These are phyloP conservation scores for Aristolochia contorta DNA, from an alignment of 164 flowering plant genomes.

Conservation along the genomic window DNA sequence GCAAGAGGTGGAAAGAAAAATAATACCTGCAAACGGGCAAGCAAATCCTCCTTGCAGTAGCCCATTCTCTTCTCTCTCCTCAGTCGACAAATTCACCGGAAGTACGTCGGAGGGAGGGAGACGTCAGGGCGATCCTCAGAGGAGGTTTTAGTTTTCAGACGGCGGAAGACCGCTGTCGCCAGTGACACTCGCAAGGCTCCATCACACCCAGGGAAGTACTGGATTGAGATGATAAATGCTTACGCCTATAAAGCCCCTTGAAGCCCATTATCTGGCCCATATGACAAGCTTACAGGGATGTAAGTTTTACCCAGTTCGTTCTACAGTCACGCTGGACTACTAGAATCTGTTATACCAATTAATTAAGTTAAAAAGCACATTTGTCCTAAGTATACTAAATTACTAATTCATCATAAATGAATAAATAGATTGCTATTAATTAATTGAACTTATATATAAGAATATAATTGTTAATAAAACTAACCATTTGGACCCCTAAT, in stretches of 20 bases:
- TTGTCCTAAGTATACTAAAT: no score
- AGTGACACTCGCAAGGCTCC: not conserved
- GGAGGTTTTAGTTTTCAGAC: not conserved
- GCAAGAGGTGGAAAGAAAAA: not conserved
- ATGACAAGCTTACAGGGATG: no score
- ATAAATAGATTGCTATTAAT: no score
- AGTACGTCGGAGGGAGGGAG: not conserved
- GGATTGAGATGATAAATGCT: not conserved
- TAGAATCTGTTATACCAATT: no score
- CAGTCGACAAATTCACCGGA: not conserved
- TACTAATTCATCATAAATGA: no score
- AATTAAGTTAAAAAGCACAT: no score
- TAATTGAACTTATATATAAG: no score
- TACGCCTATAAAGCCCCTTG: not conserved
- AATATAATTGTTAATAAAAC: no score
- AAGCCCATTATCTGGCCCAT: not conserved
- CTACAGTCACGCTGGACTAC: no score
- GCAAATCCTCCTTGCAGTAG: constrained; percentile 1
- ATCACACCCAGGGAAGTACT: not conserved
- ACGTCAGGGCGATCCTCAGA: not conserved
- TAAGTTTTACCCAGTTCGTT: no score
- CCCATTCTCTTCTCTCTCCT: constrained; percentile 1
- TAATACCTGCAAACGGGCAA: not conserved
- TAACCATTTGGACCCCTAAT: no score
- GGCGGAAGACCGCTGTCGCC: not conserved